Conservation (phyloP, 768 basidiomycete species). For the Polyporus arcularius region DNA sequence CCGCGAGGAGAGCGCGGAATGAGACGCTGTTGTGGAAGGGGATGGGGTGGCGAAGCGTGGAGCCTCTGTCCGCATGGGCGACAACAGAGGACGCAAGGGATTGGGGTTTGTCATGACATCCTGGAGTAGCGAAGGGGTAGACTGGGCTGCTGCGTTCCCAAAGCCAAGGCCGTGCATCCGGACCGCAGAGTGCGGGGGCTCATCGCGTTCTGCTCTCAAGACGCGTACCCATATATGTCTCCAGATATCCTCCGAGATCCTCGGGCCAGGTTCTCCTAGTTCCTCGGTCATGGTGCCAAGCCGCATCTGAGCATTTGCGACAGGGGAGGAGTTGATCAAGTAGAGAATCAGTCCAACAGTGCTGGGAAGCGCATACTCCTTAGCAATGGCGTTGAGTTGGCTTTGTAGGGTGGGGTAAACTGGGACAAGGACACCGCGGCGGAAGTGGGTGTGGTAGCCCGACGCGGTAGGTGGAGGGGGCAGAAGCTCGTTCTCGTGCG, state of each 20-base stretch:
- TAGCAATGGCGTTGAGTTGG: constrained; percentile 85
- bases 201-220: constrained; percentile 56
- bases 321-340: constrained; percentile 51
- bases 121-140: constrained; percentile 30
- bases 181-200: constrained; percentile 33
- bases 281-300: constrained; percentile 19
- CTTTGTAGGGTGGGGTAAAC: constrained; percentile 81
- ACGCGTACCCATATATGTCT: constrained; percentile 81
- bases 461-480: constrained; percentile 60
- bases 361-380: constrained; percentile 90
- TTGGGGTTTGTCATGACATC: constrained; percentile 30
- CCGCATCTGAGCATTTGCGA: constrained; percentile 32
- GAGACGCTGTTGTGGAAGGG: constrained; percentile 29
- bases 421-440: constrained; percentile 84
- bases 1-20: constrained; percentile 40
- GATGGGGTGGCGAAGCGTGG: constrained; percentile 49
- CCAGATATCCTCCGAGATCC: constrained; percentile 88
- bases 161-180: constrained; percentile 48
- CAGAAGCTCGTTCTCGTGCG: constrained; percentile 45
- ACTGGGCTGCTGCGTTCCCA: constrained; percentile 30
- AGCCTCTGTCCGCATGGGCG: constrained; percentile 41
- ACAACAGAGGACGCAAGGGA: constrained; percentile 48
- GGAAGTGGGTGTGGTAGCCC: constrained; percentile 79
- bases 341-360: constrained; percentile 83
- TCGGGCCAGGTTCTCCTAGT: constrained; percentile 65